A percentile compares a stretch with the other conserved stretches of the same genome.
Conservation (phyloP, 179 eudicot species). For the Amaranthus tricolor region DNA sequence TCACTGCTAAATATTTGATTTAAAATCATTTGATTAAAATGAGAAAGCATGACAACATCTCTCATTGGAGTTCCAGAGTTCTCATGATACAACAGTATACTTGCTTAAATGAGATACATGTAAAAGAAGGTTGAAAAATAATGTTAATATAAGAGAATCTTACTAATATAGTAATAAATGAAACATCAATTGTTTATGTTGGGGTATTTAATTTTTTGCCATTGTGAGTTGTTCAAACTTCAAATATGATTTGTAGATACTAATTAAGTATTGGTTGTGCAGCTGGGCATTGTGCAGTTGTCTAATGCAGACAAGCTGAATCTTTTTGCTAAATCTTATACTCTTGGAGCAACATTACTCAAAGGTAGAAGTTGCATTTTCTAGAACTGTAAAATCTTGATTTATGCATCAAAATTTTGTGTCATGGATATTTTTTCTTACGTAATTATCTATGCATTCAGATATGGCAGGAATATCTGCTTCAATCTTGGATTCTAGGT, state of each 20-base stretch:
- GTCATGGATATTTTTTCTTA: background rate
- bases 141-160: too few relatives aligned
- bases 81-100: too few relatives aligned
- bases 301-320: slow-evolving; percentile 54
- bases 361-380: slow-evolving; percentile 38
- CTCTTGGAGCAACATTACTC: slow-evolving; percentile 58
- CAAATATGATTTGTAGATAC: background rate
- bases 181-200: background rate
- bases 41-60: too few relatives aligned
- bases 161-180: too few relatives aligned
- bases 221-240: background rate
- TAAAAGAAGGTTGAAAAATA: too few relatives aligned
- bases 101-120: too few relatives aligned
- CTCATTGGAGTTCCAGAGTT: too few relatives aligned
- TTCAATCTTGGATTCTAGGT: slow-evolving; percentile 58
- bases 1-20: too few relatives aligned
- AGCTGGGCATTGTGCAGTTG: slow-evolving; percentile 61
- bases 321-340: slow-evolving; percentile 66
- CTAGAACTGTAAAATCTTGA: background rate
- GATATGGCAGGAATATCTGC: slow-evolving; percentile 54
- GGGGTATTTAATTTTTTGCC: background rate
- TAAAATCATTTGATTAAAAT: too few relatives aligned
- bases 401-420: background rate
- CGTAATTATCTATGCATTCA: slow-evolving; percentile 32
- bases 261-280: slow-evolving; percentile 22